phyloP scores from a whole-genome alignment of 495 filamentous ascomycete species.

The Sabuloglossum arenarium region DNA sequence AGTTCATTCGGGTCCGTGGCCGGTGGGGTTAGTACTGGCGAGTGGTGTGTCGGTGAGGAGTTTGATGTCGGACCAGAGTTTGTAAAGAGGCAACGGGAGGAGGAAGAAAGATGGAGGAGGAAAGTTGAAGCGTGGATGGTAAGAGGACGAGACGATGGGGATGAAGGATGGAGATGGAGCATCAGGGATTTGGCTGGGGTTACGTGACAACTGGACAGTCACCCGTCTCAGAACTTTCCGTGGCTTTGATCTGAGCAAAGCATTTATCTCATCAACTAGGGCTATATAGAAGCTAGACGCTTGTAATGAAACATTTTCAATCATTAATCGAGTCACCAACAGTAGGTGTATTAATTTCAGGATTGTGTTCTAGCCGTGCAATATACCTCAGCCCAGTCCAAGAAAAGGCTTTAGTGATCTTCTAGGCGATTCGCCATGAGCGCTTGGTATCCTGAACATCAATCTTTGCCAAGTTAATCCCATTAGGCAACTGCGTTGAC shows the following conservation, averaged over 20 bases:
- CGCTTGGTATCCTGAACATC: too few relatives aligned
- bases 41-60: slow-evolving; percentile 80
- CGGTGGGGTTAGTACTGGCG: slow-evolving; percentile 21
- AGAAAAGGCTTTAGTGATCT: too few relatives aligned
- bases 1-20: slow-evolving; percentile 9
- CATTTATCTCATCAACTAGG: background rate
- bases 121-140: slow-evolving; percentile 62
- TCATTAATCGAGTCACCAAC: too few relatives aligned
- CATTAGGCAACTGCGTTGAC: too few relatives aligned
- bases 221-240: background rate
- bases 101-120: slow-evolving; percentile 76
- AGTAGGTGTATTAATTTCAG: too few relatives aligned
- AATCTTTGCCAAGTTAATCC: too few relatives aligned
- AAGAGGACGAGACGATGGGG: slow-evolving; percentile 18
- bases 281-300: background rate
- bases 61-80: slow-evolving; percentile 96
- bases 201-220: background rate
- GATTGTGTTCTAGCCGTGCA: too few relatives aligned
- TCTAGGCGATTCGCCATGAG: too few relatives aligned
- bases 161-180: slow-evolving; percentile 28
- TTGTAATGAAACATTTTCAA: background rate
- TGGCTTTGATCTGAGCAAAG: background rate
- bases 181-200: slow-evolving; percentile 23
- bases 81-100: slow-evolving; percentile 65
- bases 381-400: too few relatives aligned